Conservation (phyloP, 441 rosid species). For the Lepidium campestre region DNA sequence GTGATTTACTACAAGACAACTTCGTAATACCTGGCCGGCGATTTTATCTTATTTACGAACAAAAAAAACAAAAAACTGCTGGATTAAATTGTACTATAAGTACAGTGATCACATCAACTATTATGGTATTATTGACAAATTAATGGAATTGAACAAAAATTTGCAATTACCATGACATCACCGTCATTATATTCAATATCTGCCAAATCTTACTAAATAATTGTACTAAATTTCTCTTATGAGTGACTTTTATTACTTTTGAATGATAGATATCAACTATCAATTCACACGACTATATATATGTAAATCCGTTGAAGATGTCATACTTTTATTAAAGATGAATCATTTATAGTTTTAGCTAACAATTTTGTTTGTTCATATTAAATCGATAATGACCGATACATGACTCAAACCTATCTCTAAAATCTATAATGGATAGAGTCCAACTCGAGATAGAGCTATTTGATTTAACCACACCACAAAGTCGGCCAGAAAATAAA, state of each 20-base stretch:
- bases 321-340: neutral
- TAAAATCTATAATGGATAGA: too few relatives aligned
- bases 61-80: neutral
- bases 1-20: slow-evolving; percentile 20
- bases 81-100: neutral
- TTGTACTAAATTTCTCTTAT: neutral
- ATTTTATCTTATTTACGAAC: slow-evolving; percentile 1
- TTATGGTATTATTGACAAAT: slow-evolving; percentile 4
- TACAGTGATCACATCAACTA: slow-evolving; percentile 8
- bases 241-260: neutral
- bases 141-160: neutral
- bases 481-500: too few relatives aligned
- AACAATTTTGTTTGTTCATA: too few relatives aligned
- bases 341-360: neutral
- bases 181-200: slow-evolving; percentile 1
- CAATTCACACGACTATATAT: neutral
- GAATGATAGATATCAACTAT: neutral
- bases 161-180: slow-evolving; percentile 1
- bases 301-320: too few relatives aligned
- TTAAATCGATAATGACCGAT: too few relatives aligned
- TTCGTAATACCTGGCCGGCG: slow-evolving; percentile 17
- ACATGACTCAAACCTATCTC: too few relatives aligned
- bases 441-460: too few relatives aligned
- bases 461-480: too few relatives aligned
- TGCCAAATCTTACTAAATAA: neutral